Base-by-base conservation (phyloP, 2,329 filamentous ascomycete genomes). In the Diplocarpon rosae region DNA sequence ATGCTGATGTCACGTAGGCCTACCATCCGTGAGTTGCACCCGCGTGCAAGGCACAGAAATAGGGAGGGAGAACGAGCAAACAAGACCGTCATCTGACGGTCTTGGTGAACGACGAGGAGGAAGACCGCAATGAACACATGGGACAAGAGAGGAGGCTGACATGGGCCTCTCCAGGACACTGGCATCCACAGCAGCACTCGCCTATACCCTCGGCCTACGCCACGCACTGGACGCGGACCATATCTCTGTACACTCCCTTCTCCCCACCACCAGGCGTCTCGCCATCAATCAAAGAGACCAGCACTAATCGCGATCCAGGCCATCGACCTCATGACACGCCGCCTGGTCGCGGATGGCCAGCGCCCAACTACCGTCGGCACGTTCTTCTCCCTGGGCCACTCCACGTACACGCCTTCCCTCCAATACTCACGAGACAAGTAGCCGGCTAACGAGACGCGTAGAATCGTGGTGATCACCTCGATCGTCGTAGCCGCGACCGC, bases 181-280 rank as follows among this genome's bases (percentile, higher is more conserved):
- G 50, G 77, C 89, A 39, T 84, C 84, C 1, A 82, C 88, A 2
- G 86, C 88, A 1, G 79, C 89, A 1, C 75, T 96, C 1, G 81
- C 89, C 20, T 96, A 93, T 63, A 86, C 86, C 0, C 75, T 96
- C 10, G 90, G 90, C 2, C 74, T 96, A 11, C 83, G 90, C 34
- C 90, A 96, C 69, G 90, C 90, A n/a, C 77, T 96, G 36, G 92
- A 96, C 59, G 92, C 90, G n/a, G 90, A 96, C 65, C 92, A 96
- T 60, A 85, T 85, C 52, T 56, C 47, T 56, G 90, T 41, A 12
- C 13, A 2, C 1, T n/a, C 14, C 9, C 7, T 7, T 11, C 12
- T 34, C 2, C 12, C 11, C 3, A 9, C 2, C n/a, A 14, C 6
- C 17, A 9, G 24, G 9, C 10, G 14, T 15, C 11, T 29, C 7